These are phyloP conservation scores for Spergularia marina DNA, from an alignment of 148 eudicot genomes.

Conservation along the genomic window DNA sequence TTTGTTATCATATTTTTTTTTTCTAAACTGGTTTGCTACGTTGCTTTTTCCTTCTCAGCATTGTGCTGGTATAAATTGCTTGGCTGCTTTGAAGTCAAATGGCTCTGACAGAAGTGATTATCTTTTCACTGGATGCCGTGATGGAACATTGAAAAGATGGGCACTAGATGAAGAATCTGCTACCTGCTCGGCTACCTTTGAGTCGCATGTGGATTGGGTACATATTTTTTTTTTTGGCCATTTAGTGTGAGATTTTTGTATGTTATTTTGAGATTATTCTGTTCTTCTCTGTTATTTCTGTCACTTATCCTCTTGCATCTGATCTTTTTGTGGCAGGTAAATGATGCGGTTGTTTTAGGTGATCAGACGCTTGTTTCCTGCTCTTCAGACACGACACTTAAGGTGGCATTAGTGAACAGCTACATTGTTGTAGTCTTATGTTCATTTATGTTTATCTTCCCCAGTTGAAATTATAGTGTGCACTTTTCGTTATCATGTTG, in stretches of 20 bases:
- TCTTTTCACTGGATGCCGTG: constrained; percentile 92
- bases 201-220: constrained; percentile 99
- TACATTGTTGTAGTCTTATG: background rate
- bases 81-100: constrained; percentile 66
- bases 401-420: constrained; percentile 41
- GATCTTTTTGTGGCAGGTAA: constrained; percentile 60
- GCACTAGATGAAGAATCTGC: constrained; percentile 58
- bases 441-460: background rate
- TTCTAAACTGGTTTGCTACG: background rate
- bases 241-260: background rate
- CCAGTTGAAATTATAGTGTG: constrained; percentile 12
- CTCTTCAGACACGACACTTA: constrained; percentile 90
- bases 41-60: constrained; percentile 51
- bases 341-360: constrained; percentile 82
- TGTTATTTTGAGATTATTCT: background rate
- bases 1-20: background rate
- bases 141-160: constrained; percentile 94
- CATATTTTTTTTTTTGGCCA: background rate
- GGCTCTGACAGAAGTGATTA: constrained; percentile 40
- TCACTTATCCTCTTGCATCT: background rate
- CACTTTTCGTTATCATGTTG: constrained; percentile 22
- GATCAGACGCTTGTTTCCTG: constrained; percentile 86
- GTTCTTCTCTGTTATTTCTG: background rate
- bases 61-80: constrained; percentile 85
- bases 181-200: constrained; percentile 80